Evolutionary conservation across 192 early-diverging fungal species (phyloP).

Genomic region (Obelidium mucronatum): DNA sequence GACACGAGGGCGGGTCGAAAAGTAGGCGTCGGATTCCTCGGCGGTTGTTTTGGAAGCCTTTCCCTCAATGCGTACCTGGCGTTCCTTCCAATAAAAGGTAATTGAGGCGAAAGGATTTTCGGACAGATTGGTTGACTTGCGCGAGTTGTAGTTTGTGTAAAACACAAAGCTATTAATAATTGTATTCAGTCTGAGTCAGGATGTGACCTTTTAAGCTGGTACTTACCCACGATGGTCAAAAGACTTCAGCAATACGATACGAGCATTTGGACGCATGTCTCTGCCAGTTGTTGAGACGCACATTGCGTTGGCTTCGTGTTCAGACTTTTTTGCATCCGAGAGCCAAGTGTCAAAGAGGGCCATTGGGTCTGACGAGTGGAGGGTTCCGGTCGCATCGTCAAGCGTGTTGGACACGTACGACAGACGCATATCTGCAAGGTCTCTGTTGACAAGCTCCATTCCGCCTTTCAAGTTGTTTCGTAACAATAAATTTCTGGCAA

Average conservation of each 20-base stretch:
- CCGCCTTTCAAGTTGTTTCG: too few species aligned
- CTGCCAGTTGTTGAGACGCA: slow-evolving; percentile 44
- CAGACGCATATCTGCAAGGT: slow-evolving; percentile 29
- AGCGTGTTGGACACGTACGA: slow-evolving; percentile 26
- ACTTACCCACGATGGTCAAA: slow-evolving; percentile 47
- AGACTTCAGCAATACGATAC: slow-evolving; percentile 64
- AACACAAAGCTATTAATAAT: slow-evolving; percentile 49
- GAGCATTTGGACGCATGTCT: slow-evolving; percentile 36
- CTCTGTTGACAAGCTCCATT: neutral
- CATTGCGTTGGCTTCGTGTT: slow-evolving; percentile 60
- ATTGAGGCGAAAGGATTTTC: slow-evolving; percentile 53
- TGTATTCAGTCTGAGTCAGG: neutral
- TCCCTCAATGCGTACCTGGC: slow-evolving; percentile 61
- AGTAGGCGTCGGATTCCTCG: slow-evolving; percentile 59
- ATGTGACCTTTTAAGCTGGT: neutral
- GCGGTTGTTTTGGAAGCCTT: slow-evolving; percentile 29
- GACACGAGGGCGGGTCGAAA: slow-evolving; percentile 43
- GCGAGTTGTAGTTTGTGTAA: slow-evolving; percentile 62
- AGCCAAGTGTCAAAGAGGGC: slow-evolving; percentile 59
- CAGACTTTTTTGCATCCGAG: slow-evolving; percentile 37
- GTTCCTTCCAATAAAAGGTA: slow-evolving; percentile 60
- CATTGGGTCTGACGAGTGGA: slow-evolving; percentile 35
- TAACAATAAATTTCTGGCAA: too few species aligned
- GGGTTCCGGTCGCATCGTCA: neutral
- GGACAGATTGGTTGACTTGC: slow-evolving; percentile 53